Base-by-base conservation (phyloP, 2,329 filamentous ascomycete species). In the Furcasterigmium sp. region DNA sequence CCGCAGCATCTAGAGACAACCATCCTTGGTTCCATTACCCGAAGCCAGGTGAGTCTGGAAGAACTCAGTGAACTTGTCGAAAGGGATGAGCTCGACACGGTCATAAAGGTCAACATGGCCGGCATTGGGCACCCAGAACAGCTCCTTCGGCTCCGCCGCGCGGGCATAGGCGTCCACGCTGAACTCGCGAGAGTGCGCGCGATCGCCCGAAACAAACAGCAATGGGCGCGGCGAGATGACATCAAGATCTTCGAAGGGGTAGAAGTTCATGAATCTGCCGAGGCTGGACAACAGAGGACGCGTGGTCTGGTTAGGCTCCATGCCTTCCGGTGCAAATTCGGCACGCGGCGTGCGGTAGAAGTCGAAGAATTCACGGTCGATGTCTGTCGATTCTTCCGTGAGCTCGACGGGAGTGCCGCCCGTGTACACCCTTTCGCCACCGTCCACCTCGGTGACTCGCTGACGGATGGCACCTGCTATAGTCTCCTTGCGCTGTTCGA, bases 51-150 rank as follows among this genome's bases (percentile, higher is more conserved):
- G 41, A 2, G 5, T 3, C 17, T 44, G 41, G 49, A 57, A 57
- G 21, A 57, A 63, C 5, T 50, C 37, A 1, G 54, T 53, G 20
- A 63, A 53, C 42, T 48, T 58, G 8, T 42, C 47, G 17, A 63
- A 64, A 6, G 60, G 61, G 18, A 64, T 64, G 14, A 65, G 54
- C 3, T 57, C 58, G 2, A 56, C 52, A 2, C 60, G 60, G 46
- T 65, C 62, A 28, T 65, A 65, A 4, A 66, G 51, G 32, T 65
- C 63, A 3, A 59, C 59, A 37, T 65, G 62, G 3, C 59, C 58
- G 8, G 60, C 57, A 2, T 57, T 52, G 1, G 55, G 37, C 0
- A 67, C 44, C 58, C 57, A 61, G 7, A 58, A 8, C 37, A 65
- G 28, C 47, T 65, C 61, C 51, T 65, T 66, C 8, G 63, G 63